These are phyloP conservation scores for Aspergillus japonicus DNA, from an alignment of 2,329 filamentous ascomycete species.

Conservation along the genomic window DNA sequence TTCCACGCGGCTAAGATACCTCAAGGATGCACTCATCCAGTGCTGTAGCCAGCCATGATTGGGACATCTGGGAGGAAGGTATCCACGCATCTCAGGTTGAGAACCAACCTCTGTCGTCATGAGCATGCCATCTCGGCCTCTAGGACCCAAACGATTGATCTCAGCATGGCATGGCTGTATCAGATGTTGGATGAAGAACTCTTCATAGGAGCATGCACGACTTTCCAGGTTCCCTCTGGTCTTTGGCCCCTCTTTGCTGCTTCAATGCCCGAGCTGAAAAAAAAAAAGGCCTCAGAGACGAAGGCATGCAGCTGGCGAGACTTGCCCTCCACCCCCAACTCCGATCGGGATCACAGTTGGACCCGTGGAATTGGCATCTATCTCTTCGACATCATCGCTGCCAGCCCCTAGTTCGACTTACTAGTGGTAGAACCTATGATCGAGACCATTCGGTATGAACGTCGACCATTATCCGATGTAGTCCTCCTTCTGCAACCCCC, in stretches of 20 bases:
- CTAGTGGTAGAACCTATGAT: background rate
- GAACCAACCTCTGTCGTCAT: background rate
- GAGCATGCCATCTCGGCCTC: background rate
- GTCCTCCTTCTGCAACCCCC: slow-evolving; percentile 5
- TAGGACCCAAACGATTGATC: background rate
- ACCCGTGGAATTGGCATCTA: slow-evolving; percentile 3
- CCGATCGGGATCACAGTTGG: background rate
- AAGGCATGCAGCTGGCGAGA: background rate
- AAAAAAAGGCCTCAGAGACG: background rate
- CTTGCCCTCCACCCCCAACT: background rate
- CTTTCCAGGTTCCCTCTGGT: background rate
- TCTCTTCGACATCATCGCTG: background rate
- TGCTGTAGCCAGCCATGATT: background rate
- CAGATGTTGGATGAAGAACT: background rate
- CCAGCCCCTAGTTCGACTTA: background rate
- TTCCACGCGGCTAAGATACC: slow-evolving; percentile 14
- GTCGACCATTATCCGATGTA: slow-evolving; percentile 7
- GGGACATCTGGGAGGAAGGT: background rate
- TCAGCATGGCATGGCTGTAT: background rate
- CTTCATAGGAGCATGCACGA: background rate
- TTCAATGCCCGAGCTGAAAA: background rate
- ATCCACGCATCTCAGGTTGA: slow-evolving; percentile 1
- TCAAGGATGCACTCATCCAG: background rate
- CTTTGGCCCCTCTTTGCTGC: background rate
- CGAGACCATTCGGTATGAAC: slow-evolving; percentile 3